These are phyloP conservation scores for Aspergillus pseudotamarii DNA, from an alignment of 2,329 filamentous ascomycete species.

Conservation along the genomic window DNA sequence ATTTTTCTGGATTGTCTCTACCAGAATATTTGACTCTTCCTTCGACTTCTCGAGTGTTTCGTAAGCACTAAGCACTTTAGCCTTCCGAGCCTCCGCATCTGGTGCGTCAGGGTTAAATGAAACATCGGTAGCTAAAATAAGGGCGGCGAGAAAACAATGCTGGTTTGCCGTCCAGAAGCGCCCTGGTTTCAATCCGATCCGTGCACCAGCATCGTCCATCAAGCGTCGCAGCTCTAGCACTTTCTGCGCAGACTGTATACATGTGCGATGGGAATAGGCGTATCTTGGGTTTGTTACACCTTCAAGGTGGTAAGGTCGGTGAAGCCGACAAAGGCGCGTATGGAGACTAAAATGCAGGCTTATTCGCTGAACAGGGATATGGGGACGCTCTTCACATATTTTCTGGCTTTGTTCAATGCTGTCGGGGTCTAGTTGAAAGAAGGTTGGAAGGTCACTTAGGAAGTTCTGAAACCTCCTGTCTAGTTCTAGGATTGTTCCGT, in stretches of 20 bases:
- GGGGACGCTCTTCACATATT: slow-evolving; percentile 24
- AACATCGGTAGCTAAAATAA: slow-evolving; percentile 27
- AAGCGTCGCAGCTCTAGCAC: slow-evolving; percentile 8
- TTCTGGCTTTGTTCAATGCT: slow-evolving; percentile 22
- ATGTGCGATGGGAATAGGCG: not conserved
- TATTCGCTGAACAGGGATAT: slow-evolving; percentile 24
- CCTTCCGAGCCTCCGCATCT: slow-evolving; percentile 18
- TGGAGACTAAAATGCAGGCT: slow-evolving; percentile 24
- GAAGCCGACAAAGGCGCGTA: slow-evolving; percentile 26
- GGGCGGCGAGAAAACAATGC: slow-evolving; percentile 26
- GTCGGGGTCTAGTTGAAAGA: slow-evolving; percentile 13
- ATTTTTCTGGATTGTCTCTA: slow-evolving; percentile 6
- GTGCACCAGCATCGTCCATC: slow-evolving; percentile 3
- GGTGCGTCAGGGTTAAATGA: slow-evolving; percentile 23
- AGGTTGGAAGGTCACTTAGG: not conserved
- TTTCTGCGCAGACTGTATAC: slow-evolving; percentile 6
- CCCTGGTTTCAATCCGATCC: slow-evolving; percentile 18
- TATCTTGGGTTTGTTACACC: slow-evolving; percentile 16
- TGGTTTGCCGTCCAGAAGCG: slow-evolving; percentile 26
- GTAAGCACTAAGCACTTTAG: slow-evolving; percentile 8
- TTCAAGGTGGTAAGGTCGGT: slow-evolving; percentile 25
- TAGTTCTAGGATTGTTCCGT: slow-evolving; percentile 1
- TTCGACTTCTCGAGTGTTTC: slow-evolving; percentile 7
- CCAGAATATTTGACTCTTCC: not conserved
- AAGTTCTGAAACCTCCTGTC: not conserved